Evolutionary conservation across 1,284 basidiomycete genomes (phyloP), one percentile per base, ranked within the genome.

Genomic region (Pseudozyma hubeiensis): DNA sequence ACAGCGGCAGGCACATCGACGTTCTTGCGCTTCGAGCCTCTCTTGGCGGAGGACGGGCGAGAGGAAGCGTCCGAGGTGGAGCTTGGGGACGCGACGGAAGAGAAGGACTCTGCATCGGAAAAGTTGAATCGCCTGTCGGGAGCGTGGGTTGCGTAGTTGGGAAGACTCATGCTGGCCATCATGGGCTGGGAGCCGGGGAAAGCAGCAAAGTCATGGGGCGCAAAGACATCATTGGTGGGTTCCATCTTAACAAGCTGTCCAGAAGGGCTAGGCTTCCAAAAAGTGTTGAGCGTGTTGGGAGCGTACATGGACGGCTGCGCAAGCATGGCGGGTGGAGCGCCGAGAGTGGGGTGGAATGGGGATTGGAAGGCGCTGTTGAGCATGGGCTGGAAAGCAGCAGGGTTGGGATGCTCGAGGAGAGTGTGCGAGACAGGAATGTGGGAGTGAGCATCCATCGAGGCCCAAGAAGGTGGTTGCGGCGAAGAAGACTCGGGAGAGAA

Each of bases 121-220:
- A 64, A 55, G 34, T 51, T 63, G 54, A 72, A 63, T 7, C 59
- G 54, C 48, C 59, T 61, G 41, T 72, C 69, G 11, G 52, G 43
- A 11, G 59, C 45, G 49, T 62, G 58, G 29, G 54, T 49, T 1
- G 64, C 64, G 45, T 56, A 72, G 19, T 46, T 66, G 24, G 69
- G 69, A 31, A 72, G 49, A 30, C 69, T 72, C 56, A 72, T 67
- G 50, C 53, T 64, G 8, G 60, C 39, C 10, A 66, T 40, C 69
- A 72, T 67, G 49, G 64, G 55, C 34, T 65, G 69, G 4, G 64
- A 66, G 40, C 16, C 47, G 40, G 48, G 48, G 43, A 53, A 64
- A 7, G 57, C 17, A 17, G 54, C 19, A 10, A 52, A 68, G 33
- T 63, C 55, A 41, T 51, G 60, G 35, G 65, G 44, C 13, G 56